Conservation (phyloP, 768 basidiomycete genomes). For the Rhodosporidiobolus sp. region DNA sequence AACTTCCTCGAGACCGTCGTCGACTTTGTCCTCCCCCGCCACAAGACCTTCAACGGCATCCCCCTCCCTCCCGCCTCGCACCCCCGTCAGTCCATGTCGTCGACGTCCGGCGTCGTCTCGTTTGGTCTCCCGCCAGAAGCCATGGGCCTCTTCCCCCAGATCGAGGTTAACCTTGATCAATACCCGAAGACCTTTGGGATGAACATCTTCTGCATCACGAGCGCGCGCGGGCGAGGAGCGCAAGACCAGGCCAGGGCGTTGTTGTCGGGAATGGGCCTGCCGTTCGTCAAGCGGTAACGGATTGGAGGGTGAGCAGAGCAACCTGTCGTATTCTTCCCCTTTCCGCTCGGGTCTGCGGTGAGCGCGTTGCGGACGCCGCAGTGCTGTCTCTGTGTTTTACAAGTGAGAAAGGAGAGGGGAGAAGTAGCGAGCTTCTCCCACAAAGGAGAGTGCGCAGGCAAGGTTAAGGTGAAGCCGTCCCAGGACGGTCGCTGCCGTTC, state of each 20-base stretch:
- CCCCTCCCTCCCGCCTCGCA: constrained; percentile 69
- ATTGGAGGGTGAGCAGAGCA: background rate
- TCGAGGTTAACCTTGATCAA: constrained; percentile 86
- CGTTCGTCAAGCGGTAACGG: constrained; percentile 57
- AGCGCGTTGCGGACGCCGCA: no score
- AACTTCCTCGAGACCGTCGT: constrained; percentile 81
- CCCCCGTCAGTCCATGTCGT: constrained; percentile 68
- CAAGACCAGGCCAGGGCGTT: constrained; percentile 83
- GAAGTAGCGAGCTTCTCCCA: no score
- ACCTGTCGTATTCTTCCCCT: no score
- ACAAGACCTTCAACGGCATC: constrained; percentile 85
- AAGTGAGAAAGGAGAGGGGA: no score
- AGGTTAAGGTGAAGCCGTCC: no score
- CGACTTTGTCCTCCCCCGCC: constrained; percentile 91
- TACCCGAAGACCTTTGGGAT: constrained; percentile 85
- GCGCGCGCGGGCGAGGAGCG: constrained; percentile 79
- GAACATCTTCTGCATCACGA: constrained; percentile 91
- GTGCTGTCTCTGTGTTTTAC: no score
- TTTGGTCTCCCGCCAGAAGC: constrained; percentile 81
- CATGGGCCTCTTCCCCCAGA: constrained; percentile 88
- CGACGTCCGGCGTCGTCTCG: constrained; percentile 80
- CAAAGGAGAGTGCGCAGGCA: no score
- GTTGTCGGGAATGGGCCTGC: constrained; percentile 86
- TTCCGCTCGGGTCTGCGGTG: no score
- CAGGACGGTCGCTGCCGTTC: no score